phyloP scores from a whole-genome alignment of 306 rosid genomes.

The Trichosanthes truncata region DNA sequence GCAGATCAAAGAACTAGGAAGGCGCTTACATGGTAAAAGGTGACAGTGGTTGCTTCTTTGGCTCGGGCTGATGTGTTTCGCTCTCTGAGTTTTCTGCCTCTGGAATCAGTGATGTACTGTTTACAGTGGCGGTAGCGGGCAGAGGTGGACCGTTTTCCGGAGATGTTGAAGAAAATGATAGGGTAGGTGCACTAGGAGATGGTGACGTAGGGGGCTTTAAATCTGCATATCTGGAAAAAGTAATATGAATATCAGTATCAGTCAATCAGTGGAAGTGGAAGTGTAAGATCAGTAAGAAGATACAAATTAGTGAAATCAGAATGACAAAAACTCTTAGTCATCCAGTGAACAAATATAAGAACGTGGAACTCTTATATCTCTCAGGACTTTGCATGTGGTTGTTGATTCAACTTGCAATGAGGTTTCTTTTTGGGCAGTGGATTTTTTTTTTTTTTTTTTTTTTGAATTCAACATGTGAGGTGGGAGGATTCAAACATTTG shows the following conservation, averaged over 20 bases:
- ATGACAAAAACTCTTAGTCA: not conserved
- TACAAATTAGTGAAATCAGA: not conserved
- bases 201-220: slow-evolving; percentile 84
- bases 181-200: slow-evolving; percentile 47
- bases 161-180: slow-evolving; percentile 21
- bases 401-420: not conserved
- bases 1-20: slow-evolving; percentile 5
- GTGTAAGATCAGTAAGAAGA: not conserved
- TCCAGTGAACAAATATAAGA: not conserved
- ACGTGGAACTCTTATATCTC: not conserved
- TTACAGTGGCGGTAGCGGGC: not conserved
- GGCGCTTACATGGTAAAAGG: slow-evolving; percentile 59
- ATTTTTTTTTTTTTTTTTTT: not conserved
- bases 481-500: too few relatives aligned
- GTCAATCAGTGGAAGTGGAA: not conserved
- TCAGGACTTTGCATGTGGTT: not conserved
- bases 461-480: too few relatives aligned
- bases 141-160: slow-evolving; percentile 4
- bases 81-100: not conserved
- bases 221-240: slow-evolving; percentile 41
- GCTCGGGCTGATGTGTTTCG: slow-evolving; percentile 21
- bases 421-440: not conserved
- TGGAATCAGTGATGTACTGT: not conserved
- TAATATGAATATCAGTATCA: not conserved
- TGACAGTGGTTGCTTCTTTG: slow-evolving; percentile 48